Evolutionary conservation across 2,329 filamentous ascomycete genomes (phyloP).

Genomic region (Cryphonectria japonica): DNA sequence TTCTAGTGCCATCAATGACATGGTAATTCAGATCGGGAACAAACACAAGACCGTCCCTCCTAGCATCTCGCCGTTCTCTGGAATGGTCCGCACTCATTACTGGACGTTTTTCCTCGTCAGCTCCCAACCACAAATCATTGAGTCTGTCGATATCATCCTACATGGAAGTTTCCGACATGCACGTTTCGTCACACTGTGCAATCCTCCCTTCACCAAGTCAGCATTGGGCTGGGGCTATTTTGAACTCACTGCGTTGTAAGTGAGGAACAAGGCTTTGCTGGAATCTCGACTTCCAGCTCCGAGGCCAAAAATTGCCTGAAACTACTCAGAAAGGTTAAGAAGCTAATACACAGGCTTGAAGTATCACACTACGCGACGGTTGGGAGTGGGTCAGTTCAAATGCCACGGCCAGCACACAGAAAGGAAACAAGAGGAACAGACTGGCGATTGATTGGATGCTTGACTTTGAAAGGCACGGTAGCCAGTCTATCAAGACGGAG

Average conservation of each 20-base stretch:
- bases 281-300: not conserved
- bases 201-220: constrained; percentile 19
- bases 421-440: constrained; percentile 2
- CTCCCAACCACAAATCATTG: constrained; percentile 10
- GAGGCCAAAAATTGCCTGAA: too few species aligned
- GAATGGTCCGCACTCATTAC: constrained; percentile 7
- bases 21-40: constrained; percentile 22
- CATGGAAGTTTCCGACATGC: constrained; percentile 9
- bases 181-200: constrained; percentile 18
- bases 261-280: not conserved
- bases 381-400: constrained; percentile 15
- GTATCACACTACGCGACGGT: constrained; percentile 18
- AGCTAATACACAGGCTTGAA: not conserved
- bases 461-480: constrained; percentile 3
- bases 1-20: not conserved
- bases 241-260: constrained; percentile 4
- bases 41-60: constrained; percentile 17
- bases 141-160: constrained; percentile 20
- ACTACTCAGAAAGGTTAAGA: too few species aligned
- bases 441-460: constrained; percentile 8
- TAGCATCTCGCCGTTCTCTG: constrained; percentile 13
- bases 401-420: not conserved
- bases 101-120: constrained; percentile 17
- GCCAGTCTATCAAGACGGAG: not conserved
- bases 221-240: constrained; percentile 19